Base-by-base conservation (phyloP, 305 asterid species). In the Striga hermonthica region DNA sequence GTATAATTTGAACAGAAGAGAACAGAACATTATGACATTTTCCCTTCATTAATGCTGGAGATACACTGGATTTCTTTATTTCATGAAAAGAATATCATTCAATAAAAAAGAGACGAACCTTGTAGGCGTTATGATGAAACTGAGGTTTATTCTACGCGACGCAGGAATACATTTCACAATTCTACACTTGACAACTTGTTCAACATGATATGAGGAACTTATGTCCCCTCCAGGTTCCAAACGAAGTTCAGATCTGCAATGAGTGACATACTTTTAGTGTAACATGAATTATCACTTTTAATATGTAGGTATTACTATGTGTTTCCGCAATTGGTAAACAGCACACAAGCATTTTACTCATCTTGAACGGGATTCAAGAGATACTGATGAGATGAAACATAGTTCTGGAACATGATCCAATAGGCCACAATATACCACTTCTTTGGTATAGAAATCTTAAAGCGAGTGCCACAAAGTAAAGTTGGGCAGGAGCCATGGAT, bases 131-230 rank as follows among this genome's bases (percentile, higher is more conserved):
- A 83, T 76, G 62, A 81, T 83, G 79, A 93, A 93, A 75, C 97
- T 93, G 72, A 93, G 94, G 81, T 69, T 78, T 70, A 93, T 88
- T 69, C 95, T 71, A 70, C 72, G 86, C 38, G 94, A 79, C 53
- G 85, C 80, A 66, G 94, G 91, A 43, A 70, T 68, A 61, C 88
- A 84, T 60, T 85, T 86, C 58, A 85, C 82, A 65, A 93, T 95
- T 79, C 96, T 81, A 74, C 97, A 93, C 79, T 90, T 90, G 52
- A 93, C 95, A 73, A 86, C 99, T 87, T 93, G 99, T 64, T 93
- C 99, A 57, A 93, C 91, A 80, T 90, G 95, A 80, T 86, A 90
- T 82, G 81, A 72, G 61, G 92, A 90, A 73, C 75, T 74, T 75
- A 87, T 82, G 70, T 86, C 96, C 81, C 73, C 68, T 60, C 86